These are phyloP conservation scores for Myriosclerotinia curreyana DNA, from an alignment of 2,329 filamentous ascomycete species.

Conservation along the genomic window DNA sequence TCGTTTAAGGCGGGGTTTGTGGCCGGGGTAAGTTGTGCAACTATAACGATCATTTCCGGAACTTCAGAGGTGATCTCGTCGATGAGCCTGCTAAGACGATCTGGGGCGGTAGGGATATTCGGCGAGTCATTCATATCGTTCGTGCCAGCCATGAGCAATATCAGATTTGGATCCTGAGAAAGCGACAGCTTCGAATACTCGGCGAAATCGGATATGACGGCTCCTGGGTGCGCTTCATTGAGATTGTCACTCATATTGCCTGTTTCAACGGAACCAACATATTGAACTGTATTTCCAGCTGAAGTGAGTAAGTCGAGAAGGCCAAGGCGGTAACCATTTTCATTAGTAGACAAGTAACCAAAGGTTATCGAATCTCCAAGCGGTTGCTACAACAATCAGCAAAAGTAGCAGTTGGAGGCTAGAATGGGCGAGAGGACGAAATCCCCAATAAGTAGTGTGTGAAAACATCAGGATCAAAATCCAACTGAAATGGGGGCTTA, in stretches of 20 bases:
- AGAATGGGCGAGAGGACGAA: neutral
- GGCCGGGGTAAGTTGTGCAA: slow-evolving; percentile 40
- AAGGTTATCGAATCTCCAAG: slow-evolving; percentile 43
- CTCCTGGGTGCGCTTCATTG: slow-evolving; percentile 40
- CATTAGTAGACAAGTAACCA: slow-evolving; percentile 37
- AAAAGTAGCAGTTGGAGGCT: neutral
- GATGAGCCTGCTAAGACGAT: slow-evolving; percentile 38
- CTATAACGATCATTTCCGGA: slow-evolving; percentile 40
- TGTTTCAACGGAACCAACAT: slow-evolving; percentile 38
- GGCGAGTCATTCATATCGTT: slow-evolving; percentile 38
- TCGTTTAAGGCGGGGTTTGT: slow-evolving; percentile 4
- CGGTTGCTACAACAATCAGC: slow-evolving; percentile 26
- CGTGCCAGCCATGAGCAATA: slow-evolving; percentile 40
- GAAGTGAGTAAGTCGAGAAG: slow-evolving; percentile 35
- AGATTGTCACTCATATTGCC: slow-evolving; percentile 39
- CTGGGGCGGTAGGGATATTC: slow-evolving; percentile 36
- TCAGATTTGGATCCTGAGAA: slow-evolving; percentile 36
- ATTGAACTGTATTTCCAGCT: slow-evolving; percentile 31
- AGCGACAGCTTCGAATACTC: slow-evolving; percentile 27
- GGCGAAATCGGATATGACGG: slow-evolving; percentile 38
- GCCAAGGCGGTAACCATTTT: slow-evolving; percentile 43
- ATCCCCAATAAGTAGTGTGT: neutral
- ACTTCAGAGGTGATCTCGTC: slow-evolving; percentile 37
- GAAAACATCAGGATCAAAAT: neutral
- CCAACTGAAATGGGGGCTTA: slow-evolving; percentile 1